Evolutionary conservation across 2,329 filamentous ascomycete genomes (phyloP), one percentile per base, ranked within the genome.

Genomic region (Alternaria triticina): DNA sequence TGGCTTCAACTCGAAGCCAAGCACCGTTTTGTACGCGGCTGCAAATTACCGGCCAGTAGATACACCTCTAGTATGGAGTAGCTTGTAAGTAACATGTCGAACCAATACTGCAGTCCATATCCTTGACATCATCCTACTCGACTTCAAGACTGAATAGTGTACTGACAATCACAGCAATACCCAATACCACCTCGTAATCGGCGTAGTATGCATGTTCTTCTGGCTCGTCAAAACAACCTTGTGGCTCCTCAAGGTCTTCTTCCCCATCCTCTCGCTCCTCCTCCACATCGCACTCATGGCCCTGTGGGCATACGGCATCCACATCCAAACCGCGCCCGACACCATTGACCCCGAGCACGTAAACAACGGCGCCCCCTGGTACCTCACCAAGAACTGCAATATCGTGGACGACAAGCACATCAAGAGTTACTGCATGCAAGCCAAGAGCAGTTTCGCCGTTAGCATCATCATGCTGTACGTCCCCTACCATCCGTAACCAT

Each of bases 121-220:
- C 7, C 27, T 33, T 55, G n/a, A 17, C 20, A 8, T 44, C 17
- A 28, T 28, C 2, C 25, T 25, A 11, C 1, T 50, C 11, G 8
- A 56, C 13, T 8, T 52, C 13, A 8, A 52, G n/a, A 17, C 3
- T 6, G 28, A 40, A 7, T 28, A 8, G 44, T 25, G 13, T 23
- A 51, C 59, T 73, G 54, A 70, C 59, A 11, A 11, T 17, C 28
- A 46, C 74, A 94, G 91, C 59, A 83, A 93, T 66, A 93, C 91
- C 51, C 84, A 90, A 70, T 93, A 87, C 82, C 93, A 94, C 74
- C 88, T 94, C 70, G 90, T 90, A 74, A 90, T 94, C 70, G 90
- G 91, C 40, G 86, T 95, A 68, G 83, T 93, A 57, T 89, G 88
- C 61, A 90, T 92, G 77, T 95, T 95, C 83, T 85, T 93, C 76